Evolutionary conservation across 495 filamentous ascomycete genomes (phyloP), one percentile per base, ranked within the genome.

Genomic region (Penicillium longicatenatum): DNA sequence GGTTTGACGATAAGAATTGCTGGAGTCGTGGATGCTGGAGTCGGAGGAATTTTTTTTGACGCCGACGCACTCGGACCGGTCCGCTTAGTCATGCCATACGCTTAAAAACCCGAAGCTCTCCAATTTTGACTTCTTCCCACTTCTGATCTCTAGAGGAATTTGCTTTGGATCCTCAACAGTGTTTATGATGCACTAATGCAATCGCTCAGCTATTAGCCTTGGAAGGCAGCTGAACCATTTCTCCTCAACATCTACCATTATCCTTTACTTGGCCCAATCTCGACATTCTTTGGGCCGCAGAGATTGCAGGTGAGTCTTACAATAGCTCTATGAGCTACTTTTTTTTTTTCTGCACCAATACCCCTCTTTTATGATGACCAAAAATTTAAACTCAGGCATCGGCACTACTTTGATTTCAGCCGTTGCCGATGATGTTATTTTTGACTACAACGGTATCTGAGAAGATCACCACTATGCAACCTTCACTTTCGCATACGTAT

Each of bases 391-490:
- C 76, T 71, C 70, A 83, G 79, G 78, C 73, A 73, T 54, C 61
- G 80, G 80, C 78, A 80, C 81, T 75, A 80, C 81, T 75, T 81
- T 87, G 84, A 88, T 86, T 89, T 91, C 86, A 79, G 75, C 85
- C 76, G 83, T 84, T 78, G 78, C 83, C 89, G 67, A 79, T 96
- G 92, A 82, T 80, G 77, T 80, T 73, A 70, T 70, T 73, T 83
- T 84, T 82, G 91, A 96, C 92, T 97, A 96, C 92, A 95, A 96
- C 92, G 92, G 92, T 97, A 96, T 97, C 92, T 96, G 92, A 96
- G 84, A 81, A 80, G 75, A 76, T 48, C 26, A 39, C 30, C 30
- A 48, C 50, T 48, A 48, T 56, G 44, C 43, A 55, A 50, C 49
- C 47, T 37, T 58, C 52, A 41, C 49, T 51, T 51, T 24, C 22